Conservation (phyloP, 1,284 basidiomycete genomes). For the Gomphus bonarii region DNA sequence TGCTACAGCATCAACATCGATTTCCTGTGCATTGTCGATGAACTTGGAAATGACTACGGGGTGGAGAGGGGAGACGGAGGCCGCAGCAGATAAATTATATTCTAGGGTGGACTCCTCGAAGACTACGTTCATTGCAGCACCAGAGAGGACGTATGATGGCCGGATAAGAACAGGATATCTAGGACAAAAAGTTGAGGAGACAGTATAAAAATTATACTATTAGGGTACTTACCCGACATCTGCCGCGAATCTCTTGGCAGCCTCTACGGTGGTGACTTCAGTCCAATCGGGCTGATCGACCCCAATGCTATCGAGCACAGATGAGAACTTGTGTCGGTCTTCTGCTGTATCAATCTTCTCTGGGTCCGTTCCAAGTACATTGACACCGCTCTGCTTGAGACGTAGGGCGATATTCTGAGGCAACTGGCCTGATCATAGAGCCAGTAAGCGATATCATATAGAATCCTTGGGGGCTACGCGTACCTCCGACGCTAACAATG, state of each 20-base stretch:
- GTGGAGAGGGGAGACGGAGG: conserved; percentile 92
- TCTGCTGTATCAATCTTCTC: conserved; percentile 94
- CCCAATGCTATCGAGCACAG: conserved; percentile 87
- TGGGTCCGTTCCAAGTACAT: conserved; percentile 94
- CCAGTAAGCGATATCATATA: not conserved
- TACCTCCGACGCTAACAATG: conserved; percentile 93
- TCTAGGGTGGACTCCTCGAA: conserved; percentile 85
- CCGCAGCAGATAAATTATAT: conserved; percentile 89
- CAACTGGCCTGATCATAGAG: conserved; percentile 57
- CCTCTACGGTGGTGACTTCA: conserved; percentile 82
- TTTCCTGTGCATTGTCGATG: conserved; percentile 96
- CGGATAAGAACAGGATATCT: conserved; percentile 94
- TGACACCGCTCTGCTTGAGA: conserved; percentile 84
- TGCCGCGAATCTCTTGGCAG: conserved; percentile 86
- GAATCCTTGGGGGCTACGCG: conserved; percentile 18
- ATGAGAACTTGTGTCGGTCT: conserved; percentile 98
- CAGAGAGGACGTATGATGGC: conserved; percentile 95
- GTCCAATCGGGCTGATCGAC: conserved; percentile 98
- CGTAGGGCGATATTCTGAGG: conserved; percentile 98
- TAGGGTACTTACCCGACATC: conserved; percentile 58
- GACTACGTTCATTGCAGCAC: conserved; percentile 99
- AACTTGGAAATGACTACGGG: conserved; percentile 99
- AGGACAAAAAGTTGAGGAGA: conserved; percentile 14
- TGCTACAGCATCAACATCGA: conserved; percentile 96
- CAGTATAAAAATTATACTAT: not conserved